Base-by-base conservation (phyloP, 2,329 filamentous ascomycete species). In the Pseudomassariella vexata region DNA sequence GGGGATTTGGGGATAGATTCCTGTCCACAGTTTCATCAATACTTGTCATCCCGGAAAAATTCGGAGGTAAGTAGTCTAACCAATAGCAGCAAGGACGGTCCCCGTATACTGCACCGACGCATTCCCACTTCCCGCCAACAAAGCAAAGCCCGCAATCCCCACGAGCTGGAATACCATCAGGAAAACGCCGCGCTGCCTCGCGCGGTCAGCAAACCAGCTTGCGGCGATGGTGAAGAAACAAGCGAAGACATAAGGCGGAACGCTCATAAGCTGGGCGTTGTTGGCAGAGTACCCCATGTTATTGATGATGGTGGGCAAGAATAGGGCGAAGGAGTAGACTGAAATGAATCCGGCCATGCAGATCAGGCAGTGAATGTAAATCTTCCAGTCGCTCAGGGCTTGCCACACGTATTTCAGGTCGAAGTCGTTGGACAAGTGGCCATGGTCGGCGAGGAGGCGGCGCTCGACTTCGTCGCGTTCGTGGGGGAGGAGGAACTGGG, bases 271-370 rank as follows among this genome's bases (percentile, higher is more conserved):
- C 46, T 83, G 81, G 3, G 76, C 69, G 3, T 57, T 53, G 35
- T 70, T 58, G 45, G 58, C 67, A 42, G 55, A 74, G 48, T 57
- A 75, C 47, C 66, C 64, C 42, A 72, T 53, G 24, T 54, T 55
- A 11, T 66, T 68, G 38, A 81, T 64, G 35, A 82, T 73, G 10
- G 79, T 68, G 0, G 77, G 76, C 14, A 80, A 59, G 50, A 82
- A 80, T 12, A 80, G 63, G 2, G 70, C 68, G 45, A 79, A 77
- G 0, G 73, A 73, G 39, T 76, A 78, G 15, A 70, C 63, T 6
- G 73, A 72, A 12, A 76, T 67, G 16, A 71, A 68, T 18, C 67
- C 74, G 31, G 79, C 69, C 39, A 81, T 76, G 55, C 79, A 82
- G 57, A 74, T 76, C 33, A 72, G 35, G 46, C 82, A 72, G 38